Percentiles rank a stretch among this genome's conserved stretches.
Conservation (phyloP, 495 filamentous ascomycete species). For the Ramalina peruviana region DNA sequence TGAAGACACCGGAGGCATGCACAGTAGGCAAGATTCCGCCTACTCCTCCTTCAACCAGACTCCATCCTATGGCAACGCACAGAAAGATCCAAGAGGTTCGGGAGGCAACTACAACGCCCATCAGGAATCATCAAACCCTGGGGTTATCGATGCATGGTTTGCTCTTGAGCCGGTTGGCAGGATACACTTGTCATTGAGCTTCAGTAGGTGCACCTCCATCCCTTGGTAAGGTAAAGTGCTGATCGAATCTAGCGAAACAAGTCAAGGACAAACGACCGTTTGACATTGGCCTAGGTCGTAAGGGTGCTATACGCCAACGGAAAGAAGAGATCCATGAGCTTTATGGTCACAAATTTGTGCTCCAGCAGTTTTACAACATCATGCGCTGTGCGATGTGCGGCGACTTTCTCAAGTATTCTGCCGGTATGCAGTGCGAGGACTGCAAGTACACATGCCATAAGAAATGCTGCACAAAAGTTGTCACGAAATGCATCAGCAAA, state of each 20-base stretch:
- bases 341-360: conserved; percentile 96
- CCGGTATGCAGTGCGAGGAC: conserved; percentile 97
- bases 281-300: conserved; percentile 80
- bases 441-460: conserved; percentile 99
- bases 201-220: conserved; percentile 40
- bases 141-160: conserved; percentile 90
- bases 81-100: conserved; percentile 12
- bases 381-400: conserved; percentile 99
- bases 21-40: conserved; percentile 23
- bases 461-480: conserved; percentile 93
- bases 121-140: conserved; percentile 35
- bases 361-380: conserved; percentile 98
- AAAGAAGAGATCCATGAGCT: conserved; percentile 97
- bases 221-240: conserved; percentile 12
- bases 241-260: conserved; percentile 44
- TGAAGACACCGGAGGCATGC: conserved; percentile 38
- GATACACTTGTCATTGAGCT: conserved; percentile 76
- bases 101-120: conserved; percentile 14
- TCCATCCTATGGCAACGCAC: conserved; percentile 19
- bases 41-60: conserved; percentile 12
- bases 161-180: conserved; percentile 87
- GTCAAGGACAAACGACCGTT: conserved; percentile 55
- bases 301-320: conserved; percentile 89
- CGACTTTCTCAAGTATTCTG: conserved; percentile 95
- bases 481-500: conserved; percentile 99